Base-by-base conservation (phyloP, 1,284 basidiomycete species). In the Ceratobasidium sp. region DNA sequence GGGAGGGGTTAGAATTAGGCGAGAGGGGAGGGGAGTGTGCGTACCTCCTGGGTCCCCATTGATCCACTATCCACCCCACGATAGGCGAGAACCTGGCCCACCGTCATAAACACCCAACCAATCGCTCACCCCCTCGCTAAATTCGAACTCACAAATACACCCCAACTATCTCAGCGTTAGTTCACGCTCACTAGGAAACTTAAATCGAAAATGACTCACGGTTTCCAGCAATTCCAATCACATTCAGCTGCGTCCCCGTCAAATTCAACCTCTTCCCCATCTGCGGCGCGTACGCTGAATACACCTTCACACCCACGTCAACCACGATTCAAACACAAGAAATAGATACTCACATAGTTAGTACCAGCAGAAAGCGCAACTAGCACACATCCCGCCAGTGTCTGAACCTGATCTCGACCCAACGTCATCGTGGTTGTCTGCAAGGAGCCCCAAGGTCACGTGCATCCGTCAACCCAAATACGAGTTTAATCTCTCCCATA, bases 191-290 rank as follows among this genome's bases (percentile, higher is more conserved):
- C 7, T 2, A 44, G 47, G 29, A 41, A 33, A 7, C 50, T 24
- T 27, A 24, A 2, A 50, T 0, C 31, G 7, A n/a, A 48, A 2
- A 44, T 14, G 19, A 54, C 69, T 60, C n/a, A 73, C 69, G 60
- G 48, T 73, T 73, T n/a, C 69, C 69, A n/a, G 69, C 69, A 15
- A 73, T 77, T 44, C 89, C 93, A 31, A 95, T 86, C 53, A 94
- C 81, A 79, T 95, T 95, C 56, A 93, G 84, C 76, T 91, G 88
- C 0, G 93, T 95, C 65, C 94, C 91, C 0, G 89, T 87, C 24
- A 95, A 50, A 36, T 73, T 73, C 31, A 73, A 48, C 22, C 24
- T 48, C 51, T 73, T 59, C 5, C 69, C 69, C 47, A 73, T 24
- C 57, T 73, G 69, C 9, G 69, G 69, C 7, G 69, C 69, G 33